A percentile compares a stretch with the other conserved stretches of the same genome.
These are phyloP conservation scores for Mortierella antarctica DNA, from an alignment of 192 early-diverging fungal genomes.

Conservation along the genomic window DNA sequence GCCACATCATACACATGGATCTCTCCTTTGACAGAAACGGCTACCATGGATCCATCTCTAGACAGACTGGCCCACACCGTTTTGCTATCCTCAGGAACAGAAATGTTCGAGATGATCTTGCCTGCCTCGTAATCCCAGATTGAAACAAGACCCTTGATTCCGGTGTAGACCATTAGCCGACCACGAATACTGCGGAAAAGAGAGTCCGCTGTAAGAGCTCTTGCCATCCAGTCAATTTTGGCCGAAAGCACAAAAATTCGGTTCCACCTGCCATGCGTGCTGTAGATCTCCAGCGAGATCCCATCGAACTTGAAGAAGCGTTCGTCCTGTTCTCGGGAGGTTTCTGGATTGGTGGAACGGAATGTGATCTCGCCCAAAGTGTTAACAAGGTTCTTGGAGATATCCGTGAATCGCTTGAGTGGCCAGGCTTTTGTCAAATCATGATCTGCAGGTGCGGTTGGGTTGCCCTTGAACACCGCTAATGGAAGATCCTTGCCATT, in stretches of 20 bases:
- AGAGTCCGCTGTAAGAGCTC: background rate
- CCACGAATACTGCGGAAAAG: constrained; percentile 4
- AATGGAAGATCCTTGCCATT: background rate
- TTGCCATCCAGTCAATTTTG: background rate
- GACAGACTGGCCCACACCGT: background rate
- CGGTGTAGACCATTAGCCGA: constrained; percentile 10
- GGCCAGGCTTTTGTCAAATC: background rate
- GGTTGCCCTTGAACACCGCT: background rate
- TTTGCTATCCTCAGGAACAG: background rate
- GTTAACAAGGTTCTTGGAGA: background rate
- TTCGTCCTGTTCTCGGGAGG: constrained; percentile 3
- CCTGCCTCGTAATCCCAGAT: constrained; percentile 15
- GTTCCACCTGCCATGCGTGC: background rate
- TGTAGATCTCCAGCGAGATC: background rate
- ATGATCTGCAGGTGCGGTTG: background rate
- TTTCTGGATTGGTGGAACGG: background rate
- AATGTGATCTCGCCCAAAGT: background rate
- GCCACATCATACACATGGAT: constrained; percentile 5
- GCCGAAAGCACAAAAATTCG: background rate
- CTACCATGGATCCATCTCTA: constrained; percentile 6
- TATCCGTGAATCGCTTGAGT: background rate
- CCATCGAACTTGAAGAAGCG: constrained; percentile 3
- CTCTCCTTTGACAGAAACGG: background rate
- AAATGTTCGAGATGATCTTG: constrained; percentile 3
- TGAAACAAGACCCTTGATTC: background rate